These are phyloP conservation scores for Hypericum perforatum DNA, from an alignment of 345 rosid species.

Conservation along the genomic window DNA sequence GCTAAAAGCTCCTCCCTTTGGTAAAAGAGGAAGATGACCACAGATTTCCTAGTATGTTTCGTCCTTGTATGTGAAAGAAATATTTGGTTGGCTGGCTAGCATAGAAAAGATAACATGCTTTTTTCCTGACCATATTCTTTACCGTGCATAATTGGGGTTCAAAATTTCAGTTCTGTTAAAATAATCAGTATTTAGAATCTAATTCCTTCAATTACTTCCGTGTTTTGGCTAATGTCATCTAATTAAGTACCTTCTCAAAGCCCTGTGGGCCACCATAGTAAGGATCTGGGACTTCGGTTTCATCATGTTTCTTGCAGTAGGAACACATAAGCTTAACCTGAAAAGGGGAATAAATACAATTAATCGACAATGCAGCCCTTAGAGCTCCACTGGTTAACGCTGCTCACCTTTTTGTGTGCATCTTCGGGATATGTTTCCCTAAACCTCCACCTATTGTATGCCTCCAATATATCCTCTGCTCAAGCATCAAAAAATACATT, in stretches of 20 bases:
- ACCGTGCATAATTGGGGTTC: too few relatives aligned
- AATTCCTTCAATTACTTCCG: neutral
- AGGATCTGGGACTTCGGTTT: conserved; percentile 83
- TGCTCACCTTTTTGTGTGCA: conserved; percentile 62
- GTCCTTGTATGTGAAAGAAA: too few relatives aligned
- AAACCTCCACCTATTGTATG: conserved; percentile 68
- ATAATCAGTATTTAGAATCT: too few relatives aligned
- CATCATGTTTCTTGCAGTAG: conserved; percentile 76
- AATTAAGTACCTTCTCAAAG: conserved; percentile 65
- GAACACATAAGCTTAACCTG: conserved; percentile 93
- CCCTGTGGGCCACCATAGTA: conserved; percentile 91
- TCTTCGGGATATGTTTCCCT: conserved; percentile 52
- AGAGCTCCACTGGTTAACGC: neutral
- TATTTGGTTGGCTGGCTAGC: too few relatives aligned
- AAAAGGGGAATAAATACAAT: conserved; percentile 9
- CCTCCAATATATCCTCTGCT: conserved; percentile 65
- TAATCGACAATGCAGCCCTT: neutral
- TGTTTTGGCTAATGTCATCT: neutral
- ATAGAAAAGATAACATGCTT: too few relatives aligned
- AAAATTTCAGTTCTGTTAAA: too few relatives aligned
- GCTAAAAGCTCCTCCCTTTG: too few relatives aligned
- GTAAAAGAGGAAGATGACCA: too few relatives aligned
- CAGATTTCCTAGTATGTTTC: too few relatives aligned
- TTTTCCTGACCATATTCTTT: too few relatives aligned
- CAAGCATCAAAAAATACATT: conserved; percentile 7